These are phyloP conservation scores for Colletotrichum sp. DNA, from an alignment of 2,329 filamentous ascomycete genomes.

Conservation along the genomic window DNA sequence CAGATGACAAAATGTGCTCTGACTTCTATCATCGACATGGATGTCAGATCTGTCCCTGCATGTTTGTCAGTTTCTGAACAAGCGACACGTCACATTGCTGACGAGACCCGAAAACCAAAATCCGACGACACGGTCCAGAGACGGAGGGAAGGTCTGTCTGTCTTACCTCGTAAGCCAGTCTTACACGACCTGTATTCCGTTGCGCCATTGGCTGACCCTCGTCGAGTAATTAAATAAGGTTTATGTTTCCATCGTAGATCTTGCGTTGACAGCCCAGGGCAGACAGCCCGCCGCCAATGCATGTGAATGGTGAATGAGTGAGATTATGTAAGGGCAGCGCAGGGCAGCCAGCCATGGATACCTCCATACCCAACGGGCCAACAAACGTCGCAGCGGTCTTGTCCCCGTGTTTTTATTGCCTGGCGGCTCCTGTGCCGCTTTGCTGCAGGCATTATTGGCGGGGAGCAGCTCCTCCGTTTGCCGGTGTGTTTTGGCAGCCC, in stretches of 20 bases:
- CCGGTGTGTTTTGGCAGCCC: neutral
- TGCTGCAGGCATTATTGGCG: neutral
- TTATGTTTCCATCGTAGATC: neutral
- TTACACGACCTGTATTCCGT: neutral
- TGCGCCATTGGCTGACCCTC: neutral
- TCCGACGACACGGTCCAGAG: neutral
- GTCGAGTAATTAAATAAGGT: neutral
- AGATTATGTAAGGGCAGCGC: neutral
- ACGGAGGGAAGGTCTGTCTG: neutral
- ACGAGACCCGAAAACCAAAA: neutral
- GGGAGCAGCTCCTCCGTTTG: neutral
- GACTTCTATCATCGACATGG: neutral
- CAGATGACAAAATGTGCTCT: neutral
- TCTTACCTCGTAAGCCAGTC: neutral
- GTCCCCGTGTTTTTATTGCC: neutral
- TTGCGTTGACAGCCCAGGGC: neutral
- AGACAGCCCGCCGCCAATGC: neutral
- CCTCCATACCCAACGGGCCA: neutral
- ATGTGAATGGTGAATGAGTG: neutral
- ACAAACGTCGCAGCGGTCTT: neutral
- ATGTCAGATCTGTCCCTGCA: neutral
- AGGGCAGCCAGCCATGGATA: neutral
- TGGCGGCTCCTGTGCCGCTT: neutral
- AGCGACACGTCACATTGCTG: neutral
- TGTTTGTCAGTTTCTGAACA: neutral